Percentiles rank a stretch among this genome's conserved stretches.
Conservation (phyloP, 2,329 filamentous ascomycete genomes). For the Fusarium vanettenii region DNA sequence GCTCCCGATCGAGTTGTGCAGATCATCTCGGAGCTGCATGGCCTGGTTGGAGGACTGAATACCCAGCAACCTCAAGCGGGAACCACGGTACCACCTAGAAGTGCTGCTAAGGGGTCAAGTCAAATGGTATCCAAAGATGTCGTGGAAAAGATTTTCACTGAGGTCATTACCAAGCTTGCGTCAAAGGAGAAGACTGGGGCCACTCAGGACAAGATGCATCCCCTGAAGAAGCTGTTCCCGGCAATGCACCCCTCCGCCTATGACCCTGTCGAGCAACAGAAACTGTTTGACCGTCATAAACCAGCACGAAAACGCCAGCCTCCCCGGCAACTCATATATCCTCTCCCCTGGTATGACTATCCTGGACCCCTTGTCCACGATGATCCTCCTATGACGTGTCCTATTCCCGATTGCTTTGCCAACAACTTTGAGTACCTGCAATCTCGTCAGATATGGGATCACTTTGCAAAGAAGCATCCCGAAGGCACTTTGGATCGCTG, state of each 20-base stretch:
- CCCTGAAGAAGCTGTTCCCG: not conserved
- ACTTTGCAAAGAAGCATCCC: conserved; percentile 19
- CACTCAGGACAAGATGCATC: no score
- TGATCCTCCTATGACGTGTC: conserved; percentile 25
- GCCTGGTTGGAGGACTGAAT: not conserved
- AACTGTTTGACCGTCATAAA: not conserved
- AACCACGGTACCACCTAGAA: no score
- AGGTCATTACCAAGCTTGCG: not conserved
- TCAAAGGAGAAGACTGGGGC: not conserved
- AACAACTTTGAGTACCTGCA: conserved; percentile 5
- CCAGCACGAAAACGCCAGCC: not conserved
- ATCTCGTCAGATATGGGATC: conserved; percentile 19
- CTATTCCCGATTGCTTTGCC: not conserved
- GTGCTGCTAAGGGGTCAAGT: not conserved
- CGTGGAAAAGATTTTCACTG: not conserved
- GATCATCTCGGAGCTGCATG: not conserved
- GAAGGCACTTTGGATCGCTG: not conserved
- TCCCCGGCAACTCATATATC: conserved; percentile 20
- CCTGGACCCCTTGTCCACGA: not conserved
- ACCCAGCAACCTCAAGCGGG: not conserved
- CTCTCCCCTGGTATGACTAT: conserved; percentile 29
- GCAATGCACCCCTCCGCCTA: not conserved
- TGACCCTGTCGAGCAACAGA: not conserved
- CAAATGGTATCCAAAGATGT: not conserved
- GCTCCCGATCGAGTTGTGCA: not conserved